A percentile compares a stretch with the other conserved stretches of the same genome.
Conservation (phyloP, 2,329 filamentous ascomycete species). For the Dactylellina haptotyla region DNA sequence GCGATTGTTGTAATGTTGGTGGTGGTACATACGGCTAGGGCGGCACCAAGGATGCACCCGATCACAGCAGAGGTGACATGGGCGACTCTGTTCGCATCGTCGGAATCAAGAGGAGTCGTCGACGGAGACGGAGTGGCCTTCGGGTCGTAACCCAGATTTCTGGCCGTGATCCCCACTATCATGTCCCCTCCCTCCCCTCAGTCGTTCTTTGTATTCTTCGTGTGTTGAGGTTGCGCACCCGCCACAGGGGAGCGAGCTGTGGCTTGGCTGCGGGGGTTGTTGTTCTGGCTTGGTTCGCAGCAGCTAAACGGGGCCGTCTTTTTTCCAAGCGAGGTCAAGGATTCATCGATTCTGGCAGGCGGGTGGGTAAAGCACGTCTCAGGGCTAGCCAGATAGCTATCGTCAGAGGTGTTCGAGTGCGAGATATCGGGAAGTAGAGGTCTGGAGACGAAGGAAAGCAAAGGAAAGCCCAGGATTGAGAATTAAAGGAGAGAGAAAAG, state of each 20-base stretch:
- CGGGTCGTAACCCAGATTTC: conserved; percentile 29
- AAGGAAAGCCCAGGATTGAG: background rate
- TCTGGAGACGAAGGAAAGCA: background rate
- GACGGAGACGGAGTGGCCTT: conserved; percentile 18
- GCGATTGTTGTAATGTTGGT: too few species aligned
- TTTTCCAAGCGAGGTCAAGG: conserved; percentile 44
- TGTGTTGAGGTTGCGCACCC: background rate
- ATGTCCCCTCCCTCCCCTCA: too few species aligned
- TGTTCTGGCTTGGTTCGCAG: conserved; percentile 10
- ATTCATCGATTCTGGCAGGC: conserved; percentile 26
- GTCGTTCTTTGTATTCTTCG: background rate
- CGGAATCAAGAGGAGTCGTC: background rate
- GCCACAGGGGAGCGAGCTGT: conserved; percentile 29
- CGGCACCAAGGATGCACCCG: conserved; percentile 46
- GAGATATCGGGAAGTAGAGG: background rate
- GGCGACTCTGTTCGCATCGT: conserved; percentile 42
- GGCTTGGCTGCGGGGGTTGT: conserved; percentile 33
- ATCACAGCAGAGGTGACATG: conserved; percentile 52
- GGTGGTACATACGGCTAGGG: conserved; percentile 40
- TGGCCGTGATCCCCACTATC: conserved; percentile 7
- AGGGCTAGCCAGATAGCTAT: background rate
- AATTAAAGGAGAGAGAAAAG: background rate
- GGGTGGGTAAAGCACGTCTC: too few species aligned
- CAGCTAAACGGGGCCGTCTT: conserved; percentile 1
- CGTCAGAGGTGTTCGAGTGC: background rate